These are phyloP conservation scores for Aureobasidium melanogenum DNA, from an alignment of 2,329 filamentous ascomycete genomes.

Conservation along the genomic window DNA sequence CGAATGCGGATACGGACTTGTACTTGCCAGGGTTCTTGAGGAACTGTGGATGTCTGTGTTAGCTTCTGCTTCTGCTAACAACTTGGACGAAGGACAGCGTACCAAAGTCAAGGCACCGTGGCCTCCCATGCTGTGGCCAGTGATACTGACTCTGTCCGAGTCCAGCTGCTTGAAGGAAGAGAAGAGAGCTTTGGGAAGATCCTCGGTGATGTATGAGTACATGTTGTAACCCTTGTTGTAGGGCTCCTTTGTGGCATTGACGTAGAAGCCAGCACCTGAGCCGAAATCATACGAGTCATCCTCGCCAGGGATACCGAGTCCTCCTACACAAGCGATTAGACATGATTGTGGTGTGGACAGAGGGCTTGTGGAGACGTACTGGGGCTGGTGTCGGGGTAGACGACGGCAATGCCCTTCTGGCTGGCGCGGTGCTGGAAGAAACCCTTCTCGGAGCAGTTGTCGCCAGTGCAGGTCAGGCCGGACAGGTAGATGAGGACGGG, in stretches of 20 bases:
- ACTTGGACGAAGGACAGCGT: background rate
- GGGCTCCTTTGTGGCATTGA: conserved; percentile 70
- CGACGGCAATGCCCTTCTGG: conserved; percentile 74
- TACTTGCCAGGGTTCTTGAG: conserved; percentile 87
- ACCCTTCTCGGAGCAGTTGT: conserved; percentile 67
- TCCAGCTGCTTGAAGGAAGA: conserved; percentile 64
- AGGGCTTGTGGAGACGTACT: conserved; percentile 39
- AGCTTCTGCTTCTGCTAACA: background rate
- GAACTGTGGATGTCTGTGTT: conserved; percentile 42
- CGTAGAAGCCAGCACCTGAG: conserved; percentile 85
- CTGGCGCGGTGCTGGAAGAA: conserved; percentile 84
- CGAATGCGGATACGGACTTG: conserved; percentile 80
- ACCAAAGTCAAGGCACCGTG: conserved; percentile 85
- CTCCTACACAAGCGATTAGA: conserved; percentile 41
- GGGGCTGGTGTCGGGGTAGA: conserved; percentile 93
- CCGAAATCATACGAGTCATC: conserved; percentile 89
- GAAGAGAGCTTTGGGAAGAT: conserved; percentile 75
- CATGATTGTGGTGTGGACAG: background rate
- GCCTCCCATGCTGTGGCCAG: conserved; percentile 94
- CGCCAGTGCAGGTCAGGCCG: conserved; percentile 87
- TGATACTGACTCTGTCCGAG: conserved; percentile 63
- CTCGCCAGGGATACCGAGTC: conserved; percentile 71
- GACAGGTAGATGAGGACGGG: conserved; percentile 90
- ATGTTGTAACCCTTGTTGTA: conserved; percentile 79
- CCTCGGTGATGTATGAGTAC: conserved; percentile 84